phyloP scores from a whole-genome alignment of 768 basidiomycete species.

The Collybia nuda region DNA sequence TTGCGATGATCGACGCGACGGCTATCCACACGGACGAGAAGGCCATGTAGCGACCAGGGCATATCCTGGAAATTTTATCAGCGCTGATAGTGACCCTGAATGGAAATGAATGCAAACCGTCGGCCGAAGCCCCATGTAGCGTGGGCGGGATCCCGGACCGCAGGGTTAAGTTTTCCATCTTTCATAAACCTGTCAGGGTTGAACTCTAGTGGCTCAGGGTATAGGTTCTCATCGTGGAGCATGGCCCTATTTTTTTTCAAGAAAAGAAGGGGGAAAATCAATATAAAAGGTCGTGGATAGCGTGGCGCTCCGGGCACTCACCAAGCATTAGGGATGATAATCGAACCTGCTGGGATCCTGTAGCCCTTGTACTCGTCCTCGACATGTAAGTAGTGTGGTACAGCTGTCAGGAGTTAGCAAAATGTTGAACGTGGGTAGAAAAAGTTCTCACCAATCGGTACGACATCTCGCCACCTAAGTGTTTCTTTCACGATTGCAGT shows the following conservation, averaged over 20 bases:
- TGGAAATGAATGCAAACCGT: constrained; percentile 15
- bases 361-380: constrained; percentile 36
- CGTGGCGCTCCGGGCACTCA: not conserved
- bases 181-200: constrained; percentile 19
- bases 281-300: too few species aligned
- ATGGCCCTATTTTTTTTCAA: constrained; percentile 10
- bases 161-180: constrained; percentile 13
- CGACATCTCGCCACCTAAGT: constrained; percentile 24
- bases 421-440: not conserved
- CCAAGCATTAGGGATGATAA: constrained; percentile 29
- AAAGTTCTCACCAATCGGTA: constrained; percentile 17
- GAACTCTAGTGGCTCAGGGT: constrained; percentile 14
- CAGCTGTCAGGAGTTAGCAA: constrained; percentile 13
- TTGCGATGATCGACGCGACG: constrained; percentile 26
- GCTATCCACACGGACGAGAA: constrained; percentile 24
- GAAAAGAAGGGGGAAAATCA: too few species aligned
- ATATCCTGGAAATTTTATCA: constrained; percentile 16
- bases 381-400: constrained; percentile 24
- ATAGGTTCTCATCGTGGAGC: constrained; percentile 11
- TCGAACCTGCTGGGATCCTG: constrained; percentile 28
- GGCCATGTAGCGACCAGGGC: constrained; percentile 30
- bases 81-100: not conserved
- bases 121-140: constrained; percentile 26
- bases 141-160: not conserved
- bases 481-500: constrained; percentile 30